Evolutionary conservation across 441 rosid species (phyloP).

Genomic region (Adansonia madagascariensis): DNA sequence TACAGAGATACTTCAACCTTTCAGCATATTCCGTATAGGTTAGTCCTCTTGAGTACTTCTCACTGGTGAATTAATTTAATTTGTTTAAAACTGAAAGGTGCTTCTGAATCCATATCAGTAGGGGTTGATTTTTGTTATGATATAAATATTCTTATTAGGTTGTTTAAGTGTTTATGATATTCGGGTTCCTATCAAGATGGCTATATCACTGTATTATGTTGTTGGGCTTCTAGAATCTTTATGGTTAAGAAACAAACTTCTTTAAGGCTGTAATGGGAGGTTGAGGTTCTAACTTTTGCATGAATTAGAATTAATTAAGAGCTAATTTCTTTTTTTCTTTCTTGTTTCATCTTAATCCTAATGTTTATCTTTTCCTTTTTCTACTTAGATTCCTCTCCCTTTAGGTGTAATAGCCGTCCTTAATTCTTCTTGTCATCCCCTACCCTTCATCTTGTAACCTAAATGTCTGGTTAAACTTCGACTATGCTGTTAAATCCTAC

Average conservation of each 20-base stretch:
- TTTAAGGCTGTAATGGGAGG: conserved; percentile 10
- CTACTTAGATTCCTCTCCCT: neutral
- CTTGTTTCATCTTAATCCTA: neutral
- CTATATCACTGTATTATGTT: neutral
- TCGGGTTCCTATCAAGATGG: neutral
- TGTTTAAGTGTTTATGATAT: neutral
- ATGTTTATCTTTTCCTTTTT: neutral
- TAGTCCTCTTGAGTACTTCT: conserved; percentile 16
- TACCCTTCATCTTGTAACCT: neutral
- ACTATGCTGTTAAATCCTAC: neutral
- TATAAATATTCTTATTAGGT: neutral
- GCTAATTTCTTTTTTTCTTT: neutral
- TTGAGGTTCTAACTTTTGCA: conserved; percentile 14
- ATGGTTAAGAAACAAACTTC: neutral
- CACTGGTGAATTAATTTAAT: neutral
- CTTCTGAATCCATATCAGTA: neutral
- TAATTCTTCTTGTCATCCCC: neutral
- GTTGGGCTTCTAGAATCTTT: neutral
- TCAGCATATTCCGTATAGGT: conserved; percentile 98
- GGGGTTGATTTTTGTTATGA: neutral
- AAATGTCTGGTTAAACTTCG: neutral
- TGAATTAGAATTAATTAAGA: too few species aligned
- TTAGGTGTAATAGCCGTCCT: neutral
- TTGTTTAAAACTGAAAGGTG: neutral
- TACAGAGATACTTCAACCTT: conserved; percentile 87